Percentiles rank a stretch among this genome's conserved stretches.
Conservation (phyloP, 352 stramenopile genomes). For the Globisporangium barbulae region DNA sequence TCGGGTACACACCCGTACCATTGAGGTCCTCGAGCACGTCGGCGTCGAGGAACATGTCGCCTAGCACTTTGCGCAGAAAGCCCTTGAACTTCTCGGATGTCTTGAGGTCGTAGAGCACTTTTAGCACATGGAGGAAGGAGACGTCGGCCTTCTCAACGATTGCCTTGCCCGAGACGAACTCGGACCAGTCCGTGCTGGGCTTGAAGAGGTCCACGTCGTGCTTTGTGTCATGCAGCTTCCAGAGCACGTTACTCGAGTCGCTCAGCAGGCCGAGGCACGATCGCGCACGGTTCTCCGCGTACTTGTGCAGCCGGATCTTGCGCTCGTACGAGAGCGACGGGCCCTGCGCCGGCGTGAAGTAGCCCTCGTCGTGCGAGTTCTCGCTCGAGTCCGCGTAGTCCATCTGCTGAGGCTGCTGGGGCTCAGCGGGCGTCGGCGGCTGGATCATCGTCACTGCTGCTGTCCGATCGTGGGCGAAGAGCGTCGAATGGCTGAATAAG, state of each 20-base stretch:
- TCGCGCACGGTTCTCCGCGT: slow-evolving; percentile 78
- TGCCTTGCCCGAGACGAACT: slow-evolving; percentile 81
- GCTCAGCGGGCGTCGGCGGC: not conserved
- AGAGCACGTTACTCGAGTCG: slow-evolving; percentile 73
- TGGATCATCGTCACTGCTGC: slow-evolving; percentile 5
- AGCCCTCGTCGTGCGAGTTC: slow-evolving; percentile 61
- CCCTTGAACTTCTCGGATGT: slow-evolving; percentile 83
- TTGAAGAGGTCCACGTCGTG: slow-evolving; percentile 82
- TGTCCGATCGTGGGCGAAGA: not conserved
- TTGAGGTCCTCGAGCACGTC: slow-evolving; percentile 84
- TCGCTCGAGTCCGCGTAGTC: slow-evolving; percentile 73
- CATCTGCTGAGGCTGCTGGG: slow-evolving; percentile 12
- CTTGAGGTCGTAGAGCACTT: slow-evolving; percentile 83
- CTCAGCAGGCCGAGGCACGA: slow-evolving; percentile 73
- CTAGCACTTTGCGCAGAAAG: slow-evolving; percentile 79
- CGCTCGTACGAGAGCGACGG: slow-evolving; percentile 82
- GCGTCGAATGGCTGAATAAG: slow-evolving; percentile 10
- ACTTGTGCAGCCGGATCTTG: slow-evolving; percentile 83
- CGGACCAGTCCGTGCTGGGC: slow-evolving; percentile 83
- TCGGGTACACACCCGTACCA: slow-evolving; percentile 73
- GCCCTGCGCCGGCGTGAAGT: slow-evolving; percentile 48
- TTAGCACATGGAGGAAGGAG: slow-evolving; percentile 77
- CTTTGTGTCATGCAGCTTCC: slow-evolving; percentile 80
- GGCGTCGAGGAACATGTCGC: slow-evolving; percentile 80
- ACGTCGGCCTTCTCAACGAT: slow-evolving; percentile 70